Percentiles rank a stretch among this genome's conserved stretches.
Conservation (phyloP, 495 filamentous ascomycete genomes). For the Antarctomyces pellizariae region DNA sequence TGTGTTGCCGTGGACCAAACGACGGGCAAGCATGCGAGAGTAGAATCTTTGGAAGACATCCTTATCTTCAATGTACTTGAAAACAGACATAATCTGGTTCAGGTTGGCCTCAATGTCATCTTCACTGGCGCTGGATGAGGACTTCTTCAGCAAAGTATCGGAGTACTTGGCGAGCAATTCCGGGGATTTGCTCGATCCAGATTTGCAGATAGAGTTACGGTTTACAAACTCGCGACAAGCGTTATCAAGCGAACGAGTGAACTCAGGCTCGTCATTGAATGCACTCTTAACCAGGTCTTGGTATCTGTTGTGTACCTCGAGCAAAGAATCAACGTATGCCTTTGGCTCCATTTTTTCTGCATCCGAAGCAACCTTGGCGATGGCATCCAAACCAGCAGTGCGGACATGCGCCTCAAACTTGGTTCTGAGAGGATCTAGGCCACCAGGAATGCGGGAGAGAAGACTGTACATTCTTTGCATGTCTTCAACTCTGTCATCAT, state of each 20-base stretch:
- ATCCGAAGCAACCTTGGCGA: slow-evolving; percentile 76
- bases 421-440: slow-evolving; percentile 66
- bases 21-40: slow-evolving; percentile 84
- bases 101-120: slow-evolving; percentile 77
- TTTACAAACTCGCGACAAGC: slow-evolving; percentile 97
- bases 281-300: slow-evolving; percentile 76
- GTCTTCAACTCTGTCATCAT: slow-evolving; percentile 86
- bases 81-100: slow-evolving; percentile 96
- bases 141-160: slow-evolving; percentile 85
- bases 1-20: slow-evolving; percentile 79
- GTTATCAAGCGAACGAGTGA: slow-evolving; percentile 89
- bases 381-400: slow-evolving; percentile 63
- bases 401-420: slow-evolving; percentile 87
- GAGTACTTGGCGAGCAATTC: slow-evolving; percentile 90
- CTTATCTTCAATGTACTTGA: slow-evolving; percentile 99
- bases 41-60: slow-evolving; percentile 99
- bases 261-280: slow-evolving; percentile 89
- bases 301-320: slow-evolving; percentile 86
- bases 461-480: slow-evolving; percentile 92
- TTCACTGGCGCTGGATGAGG: slow-evolving; percentile 73
- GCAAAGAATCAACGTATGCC: slow-evolving; percentile 81
- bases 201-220: slow-evolving; percentile 83
- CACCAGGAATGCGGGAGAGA: slow-evolving; percentile 73
- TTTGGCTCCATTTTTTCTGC: slow-evolving; percentile 87
- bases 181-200: slow-evolving; percentile 74